Percentiles rank a stretch among this genome's conserved stretches.
These are phyloP conservation scores for Psilocybe mexicana DNA, from an alignment of 1,284 basidiomycete species.

Conservation along the genomic window DNA sequence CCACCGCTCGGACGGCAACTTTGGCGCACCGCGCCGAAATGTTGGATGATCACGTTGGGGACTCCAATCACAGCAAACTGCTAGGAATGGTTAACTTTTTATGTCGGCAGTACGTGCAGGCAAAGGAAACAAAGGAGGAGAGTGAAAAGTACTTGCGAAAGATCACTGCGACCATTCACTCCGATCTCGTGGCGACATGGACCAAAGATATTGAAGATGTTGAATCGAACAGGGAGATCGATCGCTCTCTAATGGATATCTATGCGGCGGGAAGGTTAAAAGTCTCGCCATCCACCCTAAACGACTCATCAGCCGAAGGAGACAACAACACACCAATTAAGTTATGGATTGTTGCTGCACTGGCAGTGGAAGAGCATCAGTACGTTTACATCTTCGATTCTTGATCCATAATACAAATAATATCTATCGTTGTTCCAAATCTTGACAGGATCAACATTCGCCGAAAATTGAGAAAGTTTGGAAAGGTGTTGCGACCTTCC, in stretches of 20 bases:
- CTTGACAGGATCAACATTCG: neutral
- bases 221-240: neutral
- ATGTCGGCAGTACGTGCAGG: neutral
- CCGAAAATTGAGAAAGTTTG: neutral
- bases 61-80: conserved; percentile 26
- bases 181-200: neutral
- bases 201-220: neutral
- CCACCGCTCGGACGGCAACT: conserved; percentile 13
- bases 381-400: no score
- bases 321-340: neutral
- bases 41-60: conserved; percentile 23
- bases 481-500: neutral
- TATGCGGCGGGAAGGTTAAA: neutral
- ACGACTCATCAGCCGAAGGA: neutral
- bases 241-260: neutral
- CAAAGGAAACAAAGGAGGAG: neutral
- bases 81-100: conserved; percentile 10
- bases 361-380: conserved; percentile 14
- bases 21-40: conserved; percentile 19
- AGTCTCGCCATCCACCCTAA: neutral
- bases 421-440: no score
- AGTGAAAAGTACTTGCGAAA: neutral
- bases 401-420: no score
- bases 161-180: neutral
- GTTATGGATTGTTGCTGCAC: neutral